phyloP scores from a whole-genome alignment of 345 rosid genomes.

The Raphanus raphanistrum region DNA sequence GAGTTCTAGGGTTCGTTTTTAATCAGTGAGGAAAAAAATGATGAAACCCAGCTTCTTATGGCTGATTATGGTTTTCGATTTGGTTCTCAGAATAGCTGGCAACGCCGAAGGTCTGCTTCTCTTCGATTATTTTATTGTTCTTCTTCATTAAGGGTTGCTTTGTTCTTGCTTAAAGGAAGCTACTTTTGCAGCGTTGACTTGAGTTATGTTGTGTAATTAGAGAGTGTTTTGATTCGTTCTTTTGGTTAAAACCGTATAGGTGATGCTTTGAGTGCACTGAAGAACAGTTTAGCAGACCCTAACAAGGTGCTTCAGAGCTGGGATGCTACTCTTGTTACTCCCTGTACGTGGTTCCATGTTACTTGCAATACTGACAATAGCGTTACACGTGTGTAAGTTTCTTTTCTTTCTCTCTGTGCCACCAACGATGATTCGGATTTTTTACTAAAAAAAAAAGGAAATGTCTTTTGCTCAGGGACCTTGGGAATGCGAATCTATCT shows the following conservation, averaged over 20 bases:
- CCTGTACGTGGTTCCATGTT: constrained; percentile 93
- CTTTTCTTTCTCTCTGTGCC: not conserved
- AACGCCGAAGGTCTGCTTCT: constrained; percentile 67
- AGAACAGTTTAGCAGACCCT: constrained; percentile 66
- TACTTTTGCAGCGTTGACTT: too few species aligned
- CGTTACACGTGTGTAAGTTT: constrained; percentile 88
- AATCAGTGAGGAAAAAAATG: constrained; percentile 21
- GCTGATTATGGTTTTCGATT: constrained; percentile 48
- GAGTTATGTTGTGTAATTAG: not conserved
- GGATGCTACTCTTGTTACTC: constrained; percentile 88
- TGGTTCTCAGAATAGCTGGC: constrained; percentile 51
- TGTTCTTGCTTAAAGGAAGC: too few species aligned
- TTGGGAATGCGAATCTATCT: constrained; percentile 45
- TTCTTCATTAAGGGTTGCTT: too few species aligned
- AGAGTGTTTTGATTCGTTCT: not conserved
- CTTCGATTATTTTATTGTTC: not conserved
- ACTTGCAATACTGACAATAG: constrained; percentile 84
- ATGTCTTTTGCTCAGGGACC: constrained; percentile 37
- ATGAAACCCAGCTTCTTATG: constrained; percentile 46
- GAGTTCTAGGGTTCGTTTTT: constrained; percentile 31
- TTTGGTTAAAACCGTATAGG: constrained; percentile 44
- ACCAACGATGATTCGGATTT: too few species aligned
- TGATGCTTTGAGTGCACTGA: constrained; percentile 81
- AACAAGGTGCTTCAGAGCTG: constrained; percentile 87
- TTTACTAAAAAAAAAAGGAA: too few species aligned